A percentile compares a stretch with the other conserved stretches of the same genome.
phyloP scores from a whole-genome alignment of 164 flowering plant species.

The Umbilicus rupestris region DNA sequence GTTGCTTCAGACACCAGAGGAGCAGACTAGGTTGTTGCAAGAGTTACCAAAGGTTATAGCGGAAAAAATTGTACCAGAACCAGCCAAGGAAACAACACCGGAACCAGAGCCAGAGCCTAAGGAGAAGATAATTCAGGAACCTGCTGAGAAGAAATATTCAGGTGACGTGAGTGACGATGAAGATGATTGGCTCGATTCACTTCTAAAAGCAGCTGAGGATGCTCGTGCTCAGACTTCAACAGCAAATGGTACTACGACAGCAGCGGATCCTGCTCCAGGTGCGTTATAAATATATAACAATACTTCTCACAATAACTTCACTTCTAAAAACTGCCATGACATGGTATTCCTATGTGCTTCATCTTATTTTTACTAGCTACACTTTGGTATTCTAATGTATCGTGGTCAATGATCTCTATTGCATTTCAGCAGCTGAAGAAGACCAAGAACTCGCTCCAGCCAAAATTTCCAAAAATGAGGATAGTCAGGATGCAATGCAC shows the following conservation, averaged over 20 bases:
- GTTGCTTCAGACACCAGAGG: slow-evolving; percentile 22
- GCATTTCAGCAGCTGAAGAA: slow-evolving; percentile 3
- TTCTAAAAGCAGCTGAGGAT: neutral
- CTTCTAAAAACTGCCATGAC: neutral
- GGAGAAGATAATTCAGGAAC: neutral
- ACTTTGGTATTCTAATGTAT: neutral
- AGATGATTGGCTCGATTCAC: neutral
- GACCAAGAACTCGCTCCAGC: neutral
- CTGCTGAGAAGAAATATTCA: neutral
- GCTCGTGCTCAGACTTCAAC: neutral
- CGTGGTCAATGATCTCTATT: neutral
- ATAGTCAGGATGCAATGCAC: neutral
- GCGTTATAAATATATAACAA: neutral
- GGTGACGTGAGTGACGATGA: neutral
- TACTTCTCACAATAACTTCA: slow-evolving; percentile 1
- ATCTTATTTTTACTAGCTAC: neutral
- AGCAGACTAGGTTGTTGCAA: too few species aligned
- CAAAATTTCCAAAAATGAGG: neutral
- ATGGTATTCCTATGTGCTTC: neutral
- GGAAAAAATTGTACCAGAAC: neutral
- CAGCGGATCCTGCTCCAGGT: neutral
- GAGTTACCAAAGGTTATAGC: neutral
- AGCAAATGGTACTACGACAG: neutral
- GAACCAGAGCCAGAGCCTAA: neutral
- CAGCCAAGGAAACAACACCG: neutral